Percentiles rank a stretch among this genome's conserved stretches.
Evolutionary conservation across 2,329 filamentous ascomycete genomes (phyloP).

Genomic region (Fusarium anthophilum): DNA sequence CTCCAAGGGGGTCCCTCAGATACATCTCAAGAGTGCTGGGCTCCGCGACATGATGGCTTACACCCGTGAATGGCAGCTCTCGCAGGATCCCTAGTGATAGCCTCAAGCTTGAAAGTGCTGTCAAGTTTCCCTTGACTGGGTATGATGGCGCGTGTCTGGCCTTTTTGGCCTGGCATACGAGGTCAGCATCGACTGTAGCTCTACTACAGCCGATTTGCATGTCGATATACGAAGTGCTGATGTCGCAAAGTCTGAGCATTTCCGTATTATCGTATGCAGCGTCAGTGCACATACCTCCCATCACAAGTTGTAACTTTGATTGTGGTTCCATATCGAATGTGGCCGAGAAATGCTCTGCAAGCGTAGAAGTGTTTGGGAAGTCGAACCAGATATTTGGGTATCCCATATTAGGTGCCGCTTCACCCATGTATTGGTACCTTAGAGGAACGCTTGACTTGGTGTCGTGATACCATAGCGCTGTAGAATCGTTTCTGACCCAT

Average conservation of each 20-base stretch:
- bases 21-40: background rate
- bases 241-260: background rate
- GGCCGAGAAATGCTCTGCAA: background rate
- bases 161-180: background rate
- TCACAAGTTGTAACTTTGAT: background rate
- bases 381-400: background rate
- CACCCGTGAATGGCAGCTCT: background rate
- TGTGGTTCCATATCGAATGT: background rate
- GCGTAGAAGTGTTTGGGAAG: background rate
- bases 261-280: background rate
- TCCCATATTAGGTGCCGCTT: background rate
- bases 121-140: background rate
- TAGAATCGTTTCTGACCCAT: background rate
- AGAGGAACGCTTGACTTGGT: background rate
- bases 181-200: background rate
- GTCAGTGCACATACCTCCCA: background rate
- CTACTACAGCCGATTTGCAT: background rate
- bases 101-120: background rate
- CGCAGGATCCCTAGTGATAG: fast-evolving
- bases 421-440: background rate
- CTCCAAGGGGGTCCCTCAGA: background rate
- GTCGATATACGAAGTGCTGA: constrained; percentile 1
- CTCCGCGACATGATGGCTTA: fast-evolving
- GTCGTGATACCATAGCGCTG: background rate
- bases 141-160: background rate